These are phyloP conservation scores for Aspergillus leporis DNA, from an alignment of 495 filamentous ascomycete species.

Conservation along the genomic window DNA sequence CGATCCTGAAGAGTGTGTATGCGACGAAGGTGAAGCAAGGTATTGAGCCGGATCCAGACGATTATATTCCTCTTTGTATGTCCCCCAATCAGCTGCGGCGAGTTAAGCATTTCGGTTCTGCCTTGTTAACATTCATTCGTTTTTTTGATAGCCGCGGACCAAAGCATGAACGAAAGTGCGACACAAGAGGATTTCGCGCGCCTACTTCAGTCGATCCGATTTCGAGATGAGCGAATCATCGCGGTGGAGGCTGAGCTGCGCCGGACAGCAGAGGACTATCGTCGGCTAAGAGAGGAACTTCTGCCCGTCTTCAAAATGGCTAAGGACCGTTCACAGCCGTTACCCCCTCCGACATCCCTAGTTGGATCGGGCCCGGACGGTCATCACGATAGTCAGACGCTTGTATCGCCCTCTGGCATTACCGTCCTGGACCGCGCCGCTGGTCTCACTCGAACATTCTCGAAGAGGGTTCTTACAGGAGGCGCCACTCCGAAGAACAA, in stretches of 20 bases:
- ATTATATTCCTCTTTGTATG: slow-evolving; percentile 93
- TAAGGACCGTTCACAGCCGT: slow-evolving; percentile 86
- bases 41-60: slow-evolving; percentile 84
- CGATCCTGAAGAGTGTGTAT: slow-evolving; percentile 92
- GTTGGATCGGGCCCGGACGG: slow-evolving; percentile 19
- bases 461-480: slow-evolving; percentile 87
- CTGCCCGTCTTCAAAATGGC: slow-evolving; percentile 84
- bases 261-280: slow-evolving; percentile 80
- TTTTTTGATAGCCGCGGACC: slow-evolving; percentile 71
- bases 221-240: slow-evolving; percentile 84
- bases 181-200: slow-evolving; percentile 89
- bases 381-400: slow-evolving; percentile 38
- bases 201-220: slow-evolving; percentile 79
- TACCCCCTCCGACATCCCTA: slow-evolving; percentile 60
- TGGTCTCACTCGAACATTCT: slow-evolving; percentile 65
- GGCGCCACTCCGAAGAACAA: slow-evolving; percentile 71
- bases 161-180: slow-evolving; percentile 79
- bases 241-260: slow-evolving; percentile 78
- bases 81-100: slow-evolving; percentile 13
- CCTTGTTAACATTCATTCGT: slow-evolving; percentile 20
- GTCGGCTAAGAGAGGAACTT: slow-evolving; percentile 82
- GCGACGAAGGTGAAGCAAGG: slow-evolving; percentile 92
- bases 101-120: background rate
- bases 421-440: slow-evolving; percentile 32
- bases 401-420: slow-evolving; percentile 44